Evolutionary conservation across 1,284 basidiomycete genomes (phyloP).

Genomic region (Apiotrichum brassicae): DNA sequence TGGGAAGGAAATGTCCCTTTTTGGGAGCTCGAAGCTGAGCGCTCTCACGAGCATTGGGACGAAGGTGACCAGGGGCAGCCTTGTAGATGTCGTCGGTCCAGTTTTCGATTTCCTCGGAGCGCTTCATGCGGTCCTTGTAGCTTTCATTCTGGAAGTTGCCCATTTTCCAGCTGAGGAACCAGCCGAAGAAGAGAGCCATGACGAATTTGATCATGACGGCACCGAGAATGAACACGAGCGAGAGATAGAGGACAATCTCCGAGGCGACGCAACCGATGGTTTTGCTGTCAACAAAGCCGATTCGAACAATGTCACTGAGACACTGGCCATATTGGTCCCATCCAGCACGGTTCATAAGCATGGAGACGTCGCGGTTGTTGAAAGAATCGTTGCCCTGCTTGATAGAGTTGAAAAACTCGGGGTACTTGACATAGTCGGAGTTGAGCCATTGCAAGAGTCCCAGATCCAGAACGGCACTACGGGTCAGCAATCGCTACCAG

Average conservation of each 20-base stretch:
- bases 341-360: conserved; percentile 64
- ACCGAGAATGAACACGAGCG: conserved; percentile 94
- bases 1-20: conserved; percentile 62
- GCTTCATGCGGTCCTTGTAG: conserved; percentile 84
- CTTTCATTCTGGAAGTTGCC: conserved; percentile 92
- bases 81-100: conserved; percentile 97
- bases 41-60: conserved; percentile 58
- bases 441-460: conserved; percentile 77
- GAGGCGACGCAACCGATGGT: conserved; percentile 95
- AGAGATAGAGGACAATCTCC: conserved; percentile 86
- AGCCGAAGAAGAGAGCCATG: conserved; percentile 94
- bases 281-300: conserved; percentile 91
- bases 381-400: conserved; percentile 64
- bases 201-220: conserved; percentile 91
- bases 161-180: conserved; percentile 93
- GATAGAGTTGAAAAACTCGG: conserved; percentile 72
- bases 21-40: conserved; percentile 3
- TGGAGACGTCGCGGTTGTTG: conserved; percentile 77
- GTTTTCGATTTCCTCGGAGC: conserved; percentile 84
- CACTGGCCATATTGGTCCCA: conserved; percentile 63
- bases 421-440: conserved; percentile 68
- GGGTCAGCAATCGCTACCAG: conserved; percentile 47
- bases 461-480: conserved; percentile 70
- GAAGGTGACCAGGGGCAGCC: conserved; percentile 82
- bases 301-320: conserved; percentile 73